phyloP scores from a whole-genome alignment of 345 rosid species.

The Populus deltoides region DNA sequence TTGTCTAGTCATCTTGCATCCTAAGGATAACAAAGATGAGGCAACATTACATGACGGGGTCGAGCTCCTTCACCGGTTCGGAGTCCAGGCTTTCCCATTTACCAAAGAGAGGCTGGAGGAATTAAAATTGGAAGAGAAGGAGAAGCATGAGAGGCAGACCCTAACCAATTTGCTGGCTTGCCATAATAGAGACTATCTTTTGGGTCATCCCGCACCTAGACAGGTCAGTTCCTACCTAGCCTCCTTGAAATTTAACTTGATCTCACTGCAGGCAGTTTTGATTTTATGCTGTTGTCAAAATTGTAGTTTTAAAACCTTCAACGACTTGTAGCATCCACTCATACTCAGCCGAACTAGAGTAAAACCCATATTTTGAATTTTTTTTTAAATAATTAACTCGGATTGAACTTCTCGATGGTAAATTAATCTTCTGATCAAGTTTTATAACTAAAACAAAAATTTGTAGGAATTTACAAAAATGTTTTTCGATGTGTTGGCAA shows the following conservation, averaged over 20 bases:
- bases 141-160: slow-evolving; percentile 51
- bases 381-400: too few species aligned
- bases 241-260: neutral
- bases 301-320: too few species aligned
- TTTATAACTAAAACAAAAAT: too few species aligned
- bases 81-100: slow-evolving; percentile 53
- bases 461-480: neutral
- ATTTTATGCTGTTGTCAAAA: neutral
- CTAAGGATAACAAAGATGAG: slow-evolving; percentile 33
- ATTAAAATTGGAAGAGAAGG: slow-evolving; percentile 39
- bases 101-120: slow-evolving; percentile 45
- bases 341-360: too few species aligned
- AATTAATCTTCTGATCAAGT: too few species aligned
- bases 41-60: slow-evolving; percentile 40
- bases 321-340: too few species aligned
- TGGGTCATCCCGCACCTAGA: slow-evolving; percentile 30
- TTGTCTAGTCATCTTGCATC: slow-evolving; percentile 47
- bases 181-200: slow-evolving; percentile 40
- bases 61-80: slow-evolving; percentile 45
- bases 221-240: slow-evolving; percentile 31
- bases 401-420: too few species aligned
- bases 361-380: too few species aligned
- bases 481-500: neutral
- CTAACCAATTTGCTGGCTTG: slow-evolving; percentile 33
- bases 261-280: slow-evolving; percentile 3